These are phyloP conservation scores for Amoebophrya sp. DNA, from an alignment of 169 alveolate species.

Conservation along the genomic window DNA sequence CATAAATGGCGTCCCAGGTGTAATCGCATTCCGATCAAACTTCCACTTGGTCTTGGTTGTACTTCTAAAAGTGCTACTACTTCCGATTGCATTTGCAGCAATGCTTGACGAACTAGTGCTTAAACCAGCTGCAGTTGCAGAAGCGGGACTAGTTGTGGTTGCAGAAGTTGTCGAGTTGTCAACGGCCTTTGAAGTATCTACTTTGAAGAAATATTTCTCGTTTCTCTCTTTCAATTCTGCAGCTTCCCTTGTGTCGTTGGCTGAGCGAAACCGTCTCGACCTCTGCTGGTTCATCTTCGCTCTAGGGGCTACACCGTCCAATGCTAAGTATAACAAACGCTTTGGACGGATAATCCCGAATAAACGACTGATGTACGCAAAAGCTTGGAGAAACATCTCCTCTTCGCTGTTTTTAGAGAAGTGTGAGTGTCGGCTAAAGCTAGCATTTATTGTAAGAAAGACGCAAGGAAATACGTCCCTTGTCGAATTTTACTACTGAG, in stretches of 20 bases:
- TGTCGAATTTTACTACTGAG: too few species aligned
- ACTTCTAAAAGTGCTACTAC: too few species aligned
- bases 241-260: slow-evolving; percentile 45
- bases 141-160: too few species aligned
- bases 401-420: too few species aligned
- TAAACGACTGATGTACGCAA: slow-evolving; percentile 53
- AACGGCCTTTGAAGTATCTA: too few species aligned
- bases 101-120: too few species aligned
- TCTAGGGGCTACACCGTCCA: slow-evolving; percentile 98
- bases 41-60: slow-evolving; percentile 21
- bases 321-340: slow-evolving; percentile 72
- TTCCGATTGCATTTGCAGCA: background rate
- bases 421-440: too few species aligned
- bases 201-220: slow-evolving; percentile 27
- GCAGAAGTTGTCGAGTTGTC: too few species aligned
- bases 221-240: slow-evolving; percentile 30
- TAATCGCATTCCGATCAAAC: slow-evolving; percentile 93
- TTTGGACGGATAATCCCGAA: slow-evolving; percentile 87
- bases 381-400: slow-evolving; percentile 40
- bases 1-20: slow-evolving; percentile 99
- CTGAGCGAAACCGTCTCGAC: slow-evolving; percentile 47
- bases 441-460: too few species aligned
- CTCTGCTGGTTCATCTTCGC: slow-evolving; percentile 99
- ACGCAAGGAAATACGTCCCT: too few species aligned
- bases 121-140: too few species aligned